phyloP scores from a whole-genome alignment of 2,329 filamentous ascomycete genomes.

The Ambrosiella cleistominuta region DNA sequence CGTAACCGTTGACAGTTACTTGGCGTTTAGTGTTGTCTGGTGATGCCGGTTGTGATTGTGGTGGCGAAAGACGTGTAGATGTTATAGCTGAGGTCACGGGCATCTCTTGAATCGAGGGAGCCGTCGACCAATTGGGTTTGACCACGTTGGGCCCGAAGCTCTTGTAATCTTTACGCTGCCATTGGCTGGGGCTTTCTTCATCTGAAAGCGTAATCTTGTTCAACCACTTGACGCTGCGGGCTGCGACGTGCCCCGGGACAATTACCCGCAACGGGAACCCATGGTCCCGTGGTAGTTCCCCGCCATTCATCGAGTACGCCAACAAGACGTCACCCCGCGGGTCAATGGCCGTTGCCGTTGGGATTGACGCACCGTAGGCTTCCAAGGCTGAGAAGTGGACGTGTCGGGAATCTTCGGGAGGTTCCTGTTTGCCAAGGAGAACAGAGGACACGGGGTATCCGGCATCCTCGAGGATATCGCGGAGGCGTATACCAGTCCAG shows the following conservation, averaged over 20 bases:
- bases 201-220: constrained; percentile 44
- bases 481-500: constrained; percentile 38
- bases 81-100: constrained; percentile 52
- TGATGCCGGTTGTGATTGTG: background rate
- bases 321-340: constrained; percentile 46
- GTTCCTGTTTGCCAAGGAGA: constrained; percentile 1
- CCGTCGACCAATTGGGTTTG: constrained; percentile 43
- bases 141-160: constrained; percentile 46
- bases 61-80: constrained; percentile 16
- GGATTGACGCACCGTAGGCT: constrained; percentile 44
- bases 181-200: constrained; percentile 47
- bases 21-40: constrained; percentile 12
- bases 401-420: constrained; percentile 25
- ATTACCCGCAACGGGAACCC: constrained; percentile 46
- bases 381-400: constrained; percentile 42
- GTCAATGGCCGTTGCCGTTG: constrained; percentile 39
- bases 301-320: constrained; percentile 50
- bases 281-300: constrained; percentile 44
- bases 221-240: constrained; percentile 53
- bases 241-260: constrained; percentile 48
- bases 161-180: constrained; percentile 53
- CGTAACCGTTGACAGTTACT: constrained; percentile 40
- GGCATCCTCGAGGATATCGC: constrained; percentile 38
- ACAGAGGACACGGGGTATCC: constrained; percentile 26
- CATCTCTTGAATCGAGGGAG: constrained; percentile 49